Conservation (phyloP, 306 rosid species). For the Rosa persica region DNA sequence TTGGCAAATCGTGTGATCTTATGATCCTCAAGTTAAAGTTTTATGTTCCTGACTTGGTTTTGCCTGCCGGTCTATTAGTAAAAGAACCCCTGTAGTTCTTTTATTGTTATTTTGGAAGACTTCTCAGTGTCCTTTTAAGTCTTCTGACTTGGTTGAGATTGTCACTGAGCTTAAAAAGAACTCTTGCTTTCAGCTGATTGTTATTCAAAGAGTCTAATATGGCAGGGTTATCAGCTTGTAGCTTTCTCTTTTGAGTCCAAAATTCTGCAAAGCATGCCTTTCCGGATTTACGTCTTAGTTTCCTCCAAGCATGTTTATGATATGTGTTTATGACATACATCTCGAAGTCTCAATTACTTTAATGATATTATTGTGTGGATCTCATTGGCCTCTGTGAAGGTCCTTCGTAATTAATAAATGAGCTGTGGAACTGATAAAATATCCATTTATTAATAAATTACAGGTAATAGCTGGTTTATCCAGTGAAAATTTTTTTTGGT, state of each 20-base stretch:
- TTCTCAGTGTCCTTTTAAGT: background rate
- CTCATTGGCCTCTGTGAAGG: background rate
- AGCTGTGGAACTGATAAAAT: no score
- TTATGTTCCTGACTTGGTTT: background rate
- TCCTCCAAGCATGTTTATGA: no score
- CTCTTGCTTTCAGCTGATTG: background rate
- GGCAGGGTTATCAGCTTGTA: background rate
- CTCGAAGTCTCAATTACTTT: background rate
- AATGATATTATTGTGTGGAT: background rate
- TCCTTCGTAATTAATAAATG: no score
- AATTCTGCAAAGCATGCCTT: no score
- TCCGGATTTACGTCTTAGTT: no score
- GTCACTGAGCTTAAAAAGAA: background rate
- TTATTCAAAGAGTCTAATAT: background rate
- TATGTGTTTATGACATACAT: no score
- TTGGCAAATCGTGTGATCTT: background rate
- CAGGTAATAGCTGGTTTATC: no score
- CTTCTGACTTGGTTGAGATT: background rate
- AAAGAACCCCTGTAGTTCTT: no score
- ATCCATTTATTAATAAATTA: no score
- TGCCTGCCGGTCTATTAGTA: background rate
- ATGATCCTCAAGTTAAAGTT: background rate
- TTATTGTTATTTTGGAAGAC: background rate
- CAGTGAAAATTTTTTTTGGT: no score
- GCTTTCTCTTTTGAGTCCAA: background rate